Base-by-base conservation (phyloP, 495 filamentous ascomycete genomes). In the Trichoderma orchidacearum region DNA sequence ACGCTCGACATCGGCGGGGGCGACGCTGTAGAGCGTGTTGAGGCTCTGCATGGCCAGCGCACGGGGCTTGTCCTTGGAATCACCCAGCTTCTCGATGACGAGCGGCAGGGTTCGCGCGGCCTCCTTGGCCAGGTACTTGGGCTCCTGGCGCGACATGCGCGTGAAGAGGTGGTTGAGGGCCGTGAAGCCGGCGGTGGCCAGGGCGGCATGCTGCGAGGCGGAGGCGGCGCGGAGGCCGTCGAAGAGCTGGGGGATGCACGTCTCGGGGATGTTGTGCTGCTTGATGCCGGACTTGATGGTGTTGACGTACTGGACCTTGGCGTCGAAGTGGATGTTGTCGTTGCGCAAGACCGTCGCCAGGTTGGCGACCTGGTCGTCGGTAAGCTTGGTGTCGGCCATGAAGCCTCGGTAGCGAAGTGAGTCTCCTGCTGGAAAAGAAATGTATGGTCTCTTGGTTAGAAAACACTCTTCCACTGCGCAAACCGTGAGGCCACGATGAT, bases 261-360 rank as follows among this genome's bases (percentile, higher is more conserved):
- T 65, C 56, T 90, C 86, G 35, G 87, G 86, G 25, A 94, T 86
- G 71, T 87, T 86, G 56, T 83, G 84, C 63, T 92, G 89, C 69
- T 95, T 95, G 73, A 95, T 93, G 63, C 82, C 81, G 51, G 86
- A 86, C 67, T 94, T 94, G 67, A 91, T 69, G 60, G 73, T 75
- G 52, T 81, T 87, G 53, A 95, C 73, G 32, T 81, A 80, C 51
- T 81, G 70, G 57, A 89, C 76, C 66, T 90, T 90, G 35, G 77
- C 71, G 57, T 94, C 89, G 62, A 85, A 72, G 6, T 83, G 75
- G 21, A 17, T 48, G 29, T 77, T 73, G 58, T 88, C 86, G 66
- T 82, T 85, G 63, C 83, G 85, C 56, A 92, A 75, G 51, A 82
- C 72, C 30, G 75, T 75, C 59, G 84, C 67, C 55, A 93, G 78